Evolutionary conservation across 768 basidiomycete genomes (phyloP).

Genomic region (Sarcomyxa edulis): DNA sequence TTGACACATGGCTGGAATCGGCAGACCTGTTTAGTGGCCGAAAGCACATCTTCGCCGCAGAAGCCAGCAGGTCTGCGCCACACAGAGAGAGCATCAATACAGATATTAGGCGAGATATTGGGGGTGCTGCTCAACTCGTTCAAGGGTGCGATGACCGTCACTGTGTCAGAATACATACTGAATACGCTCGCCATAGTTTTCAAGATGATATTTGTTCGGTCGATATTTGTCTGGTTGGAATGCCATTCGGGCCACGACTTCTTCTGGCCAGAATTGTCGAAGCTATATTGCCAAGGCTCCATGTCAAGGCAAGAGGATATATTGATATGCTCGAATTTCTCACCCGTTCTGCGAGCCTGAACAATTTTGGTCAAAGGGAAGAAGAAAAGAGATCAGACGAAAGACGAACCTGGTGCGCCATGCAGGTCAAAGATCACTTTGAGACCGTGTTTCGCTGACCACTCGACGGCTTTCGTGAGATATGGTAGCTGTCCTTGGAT

Average conservation of each 20-base stretch:
- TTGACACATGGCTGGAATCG: neutral
- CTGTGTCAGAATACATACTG: slow-evolving; percentile 44
- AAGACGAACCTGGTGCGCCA: slow-evolving; percentile 23
- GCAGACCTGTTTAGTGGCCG: slow-evolving; percentile 37
- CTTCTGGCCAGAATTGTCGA: slow-evolving; percentile 76
- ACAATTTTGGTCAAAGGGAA: slow-evolving; percentile 31
- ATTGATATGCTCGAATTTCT: slow-evolving; percentile 13
- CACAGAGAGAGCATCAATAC: no score
- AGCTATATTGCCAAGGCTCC: slow-evolving; percentile 35
- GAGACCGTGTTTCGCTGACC: slow-evolving; percentile 66
- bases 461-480: slow-evolving; percentile 57
- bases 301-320: slow-evolving; percentile 7
- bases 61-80: slow-evolving; percentile 69
- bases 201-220: slow-evolving; percentile 64
- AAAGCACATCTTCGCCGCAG: slow-evolving; percentile 44
- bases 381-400: neutral
- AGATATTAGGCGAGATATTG: neutral
- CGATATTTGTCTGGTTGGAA: slow-evolving; percentile 55
- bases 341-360: slow-evolving; percentile 86
- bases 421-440: slow-evolving; percentile 82
- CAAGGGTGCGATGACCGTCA: slow-evolving; percentile 66
- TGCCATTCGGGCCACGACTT: slow-evolving; percentile 66
- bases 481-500: slow-evolving; percentile 74
- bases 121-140: slow-evolving; percentile 69
- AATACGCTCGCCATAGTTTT: slow-evolving; percentile 57